Conservation (phyloP, 257 asterid species). For the Solanum medicagineum region DNA sequence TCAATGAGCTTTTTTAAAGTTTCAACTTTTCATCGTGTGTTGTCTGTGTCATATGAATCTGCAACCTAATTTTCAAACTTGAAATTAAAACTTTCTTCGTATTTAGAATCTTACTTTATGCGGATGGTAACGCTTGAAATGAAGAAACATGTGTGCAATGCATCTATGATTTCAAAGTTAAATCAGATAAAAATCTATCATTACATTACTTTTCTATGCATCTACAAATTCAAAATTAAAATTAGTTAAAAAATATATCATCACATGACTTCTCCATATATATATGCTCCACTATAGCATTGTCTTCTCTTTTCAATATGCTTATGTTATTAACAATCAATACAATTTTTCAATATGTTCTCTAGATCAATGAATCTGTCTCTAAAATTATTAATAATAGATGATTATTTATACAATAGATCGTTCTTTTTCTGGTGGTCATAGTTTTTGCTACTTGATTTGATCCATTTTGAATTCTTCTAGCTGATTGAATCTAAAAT, state of each 20-base stretch:
- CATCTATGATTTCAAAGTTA: not conserved
- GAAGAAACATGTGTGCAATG: not conserved
- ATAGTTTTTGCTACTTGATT: no score
- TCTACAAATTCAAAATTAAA: not conserved
- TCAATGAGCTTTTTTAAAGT: not conserved
- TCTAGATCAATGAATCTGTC: no score
- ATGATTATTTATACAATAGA: no score
- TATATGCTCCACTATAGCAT: not conserved
- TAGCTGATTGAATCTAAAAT: no score
- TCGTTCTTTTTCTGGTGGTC: no score
- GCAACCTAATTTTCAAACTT: not conserved
- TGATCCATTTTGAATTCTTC: no score
- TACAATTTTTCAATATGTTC: no score
- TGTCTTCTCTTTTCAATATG: not conserved
- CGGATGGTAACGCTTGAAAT: not conserved
- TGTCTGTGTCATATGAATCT: not conserved
- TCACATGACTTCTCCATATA: not conserved
- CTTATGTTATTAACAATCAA: not conserved
- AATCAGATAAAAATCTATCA: not conserved
- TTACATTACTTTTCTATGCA: not conserved
- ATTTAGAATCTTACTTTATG: not conserved
- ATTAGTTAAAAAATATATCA: not conserved
- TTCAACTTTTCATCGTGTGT: not conserved
- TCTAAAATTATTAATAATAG: no score
- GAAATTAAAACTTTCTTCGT: not conserved